Evolutionary conservation across 2,329 filamentous ascomycete genomes (phyloP).

Genomic region (Xylariomycetidae sp.): DNA sequence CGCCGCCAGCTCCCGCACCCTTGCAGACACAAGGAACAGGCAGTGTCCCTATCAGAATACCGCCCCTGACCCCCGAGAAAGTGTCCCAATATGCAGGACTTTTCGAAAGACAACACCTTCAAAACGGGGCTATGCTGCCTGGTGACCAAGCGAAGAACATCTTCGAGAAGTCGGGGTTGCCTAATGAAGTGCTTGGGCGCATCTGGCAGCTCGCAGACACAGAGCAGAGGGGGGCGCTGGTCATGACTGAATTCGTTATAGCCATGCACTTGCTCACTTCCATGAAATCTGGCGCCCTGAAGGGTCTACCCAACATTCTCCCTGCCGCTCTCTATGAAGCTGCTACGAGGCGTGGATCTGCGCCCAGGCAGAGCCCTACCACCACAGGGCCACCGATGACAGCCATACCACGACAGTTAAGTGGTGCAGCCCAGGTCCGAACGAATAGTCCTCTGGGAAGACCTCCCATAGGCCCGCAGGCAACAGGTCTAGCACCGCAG

Average conservation of each 20-base stretch:
- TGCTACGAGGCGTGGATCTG: constrained; percentile 63
- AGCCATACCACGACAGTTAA: constrained; percentile 79
- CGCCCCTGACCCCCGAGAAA: constrained; percentile 82
- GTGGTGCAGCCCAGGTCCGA: constrained; percentile 62
- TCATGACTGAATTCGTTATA: constrained; percentile 90
- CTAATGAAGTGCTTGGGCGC: constrained; percentile 85
- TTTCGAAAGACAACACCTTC: constrained; percentile 82
- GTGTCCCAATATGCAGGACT: constrained; percentile 82
- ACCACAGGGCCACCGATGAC: constrained; percentile 53
- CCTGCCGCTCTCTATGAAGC: constrained; percentile 88
- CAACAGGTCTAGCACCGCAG: constrained; percentile 28
- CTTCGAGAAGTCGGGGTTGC: constrained; percentile 86
- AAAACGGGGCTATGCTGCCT: constrained; percentile 67
- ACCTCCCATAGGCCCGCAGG: constrained; percentile 41
- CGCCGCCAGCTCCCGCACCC: constrained; percentile 44
- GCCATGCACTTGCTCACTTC: constrained; percentile 96
- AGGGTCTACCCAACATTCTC: constrained; percentile 72
- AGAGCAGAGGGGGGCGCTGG: constrained; percentile 82
- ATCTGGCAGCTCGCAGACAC: constrained; percentile 97
- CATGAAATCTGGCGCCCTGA: constrained; percentile 78
- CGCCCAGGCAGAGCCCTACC: constrained; percentile 46
- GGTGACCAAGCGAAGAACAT: constrained; percentile 88
- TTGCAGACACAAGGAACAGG: constrained; percentile 57
- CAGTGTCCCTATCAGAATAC: constrained; percentile 73
- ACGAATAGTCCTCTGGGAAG: constrained; percentile 54